Evolutionary conservation across 257 asterid species (phyloP), one percentile per base, ranked within the genome.

Genomic region (Datura wrightii): DNA sequence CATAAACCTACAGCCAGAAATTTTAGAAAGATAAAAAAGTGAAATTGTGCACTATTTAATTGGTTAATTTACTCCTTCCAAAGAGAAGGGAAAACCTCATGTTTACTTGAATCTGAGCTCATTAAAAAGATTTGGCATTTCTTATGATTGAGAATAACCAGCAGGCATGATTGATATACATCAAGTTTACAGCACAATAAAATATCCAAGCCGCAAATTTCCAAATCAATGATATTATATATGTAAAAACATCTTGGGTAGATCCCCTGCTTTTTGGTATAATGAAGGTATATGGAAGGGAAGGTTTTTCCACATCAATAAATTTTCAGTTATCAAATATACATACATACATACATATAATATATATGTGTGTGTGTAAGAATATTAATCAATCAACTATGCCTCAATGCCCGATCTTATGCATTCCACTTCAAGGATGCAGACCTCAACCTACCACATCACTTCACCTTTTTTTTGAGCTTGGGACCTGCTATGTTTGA

Each of bases 241-340:
- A 71, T 71, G 39, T 71, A 44, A n/a, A 66, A 71, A 72, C 80
- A 46, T 72, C 80, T 72, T 44, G 58, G 39, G 6, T 44, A 72
- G 80, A n/a, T 72, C 44, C 56, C 18, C 56, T 44, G 5, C 58
- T n/a, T 0, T n/a, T 10, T n/a, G 58, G 56, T 71, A 72, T n/a
- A 19, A 19, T 10, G 58, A 9, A n/a, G 16, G 54, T 42, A n/a
- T 3, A 5, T 8, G 1, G 41, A 19, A 72, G 36, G n/a, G 39
- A 72, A 46, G 58, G 41, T 44, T 44, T 70, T 42, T 44, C 79
- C 55, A 70, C 37, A 39, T 69, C 79, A 53, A 53, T 5, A 53
- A 53, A 53, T 13, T 53, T 53, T 53, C 58, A 15, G 10, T 53
- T 53, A 53, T 10, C 58, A 53, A 15, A 53, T 10, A 53, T 24